These are phyloP conservation scores for Vicia sativa DNA, from an alignment of 306 rosid genomes.

Conservation along the genomic window DNA sequence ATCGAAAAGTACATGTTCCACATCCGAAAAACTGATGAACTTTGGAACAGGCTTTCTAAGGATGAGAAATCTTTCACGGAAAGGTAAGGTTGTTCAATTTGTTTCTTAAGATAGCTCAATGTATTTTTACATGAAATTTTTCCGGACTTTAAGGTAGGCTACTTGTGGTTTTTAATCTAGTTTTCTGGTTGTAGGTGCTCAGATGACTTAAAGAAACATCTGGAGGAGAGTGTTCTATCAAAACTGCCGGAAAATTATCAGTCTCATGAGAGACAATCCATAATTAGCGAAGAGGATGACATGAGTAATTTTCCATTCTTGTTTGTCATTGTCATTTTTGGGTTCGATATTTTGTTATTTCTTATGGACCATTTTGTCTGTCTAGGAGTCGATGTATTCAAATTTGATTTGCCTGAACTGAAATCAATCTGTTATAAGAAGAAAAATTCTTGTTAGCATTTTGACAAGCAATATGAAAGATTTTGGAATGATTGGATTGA, in stretches of 20 bases:
- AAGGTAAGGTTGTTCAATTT: constrained; percentile 48
- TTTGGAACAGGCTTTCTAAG: constrained; percentile 65
- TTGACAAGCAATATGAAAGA: constrained; percentile 21
- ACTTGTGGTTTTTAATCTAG: constrained; percentile 37
- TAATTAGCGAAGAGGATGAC: constrained; percentile 82
- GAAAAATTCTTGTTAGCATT: constrained; percentile 12
- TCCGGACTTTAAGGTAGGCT: constrained; percentile 2
- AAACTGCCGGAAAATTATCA: constrained; percentile 76
- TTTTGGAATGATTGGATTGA: constrained; percentile 11
- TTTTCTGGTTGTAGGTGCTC: constrained; percentile 61
- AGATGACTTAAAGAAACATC: constrained; percentile 69
- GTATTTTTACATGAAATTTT: neutral
- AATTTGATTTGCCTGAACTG: constrained; percentile 29
- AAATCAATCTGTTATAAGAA: neutral
- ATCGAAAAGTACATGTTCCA: constrained; percentile 79
- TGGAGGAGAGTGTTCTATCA: constrained; percentile 73
- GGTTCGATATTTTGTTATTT: constrained; percentile 14
- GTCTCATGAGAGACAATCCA: constrained; percentile 68
- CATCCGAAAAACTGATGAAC: constrained; percentile 64
- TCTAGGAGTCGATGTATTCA: neutral
- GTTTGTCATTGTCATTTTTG: constrained; percentile 27
- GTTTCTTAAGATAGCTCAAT: neutral
- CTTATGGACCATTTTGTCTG: constrained; percentile 19
- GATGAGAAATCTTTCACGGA: constrained; percentile 66
- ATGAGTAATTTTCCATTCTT: constrained; percentile 64